Conservation (phyloP, 176 grass and related monocot genomes). For the Poa annua region DNA sequence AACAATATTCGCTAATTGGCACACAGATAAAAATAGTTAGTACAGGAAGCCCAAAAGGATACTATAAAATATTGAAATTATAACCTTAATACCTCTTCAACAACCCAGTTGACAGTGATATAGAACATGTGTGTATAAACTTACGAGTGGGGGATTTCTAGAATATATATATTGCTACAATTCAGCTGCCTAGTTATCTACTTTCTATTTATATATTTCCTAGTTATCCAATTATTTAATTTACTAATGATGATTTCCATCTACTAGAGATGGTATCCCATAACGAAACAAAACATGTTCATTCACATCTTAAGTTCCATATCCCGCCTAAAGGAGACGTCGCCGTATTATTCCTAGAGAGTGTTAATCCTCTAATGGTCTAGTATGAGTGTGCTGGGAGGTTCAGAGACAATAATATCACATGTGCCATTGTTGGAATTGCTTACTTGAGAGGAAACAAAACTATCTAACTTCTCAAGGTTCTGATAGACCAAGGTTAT, state of each 20-base stretch:
- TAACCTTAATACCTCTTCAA: background rate
- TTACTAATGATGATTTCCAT: background rate
- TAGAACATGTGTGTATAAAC: constrained; percentile 3
- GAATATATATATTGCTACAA: background rate
- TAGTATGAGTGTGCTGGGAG: background rate
- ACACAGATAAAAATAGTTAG: background rate
- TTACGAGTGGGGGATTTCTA: background rate
- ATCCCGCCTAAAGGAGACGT: background rate
- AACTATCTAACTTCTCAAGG: constrained; percentile 67
- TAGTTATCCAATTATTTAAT: background rate
- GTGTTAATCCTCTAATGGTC: background rate
- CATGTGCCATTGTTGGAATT: background rate
- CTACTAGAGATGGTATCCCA: constrained; percentile 17
- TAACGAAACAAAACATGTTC: background rate
- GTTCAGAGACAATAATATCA: background rate
- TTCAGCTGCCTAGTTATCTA: background rate
- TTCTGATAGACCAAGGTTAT: constrained; percentile 78
- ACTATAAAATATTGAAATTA: constrained; percentile 13
- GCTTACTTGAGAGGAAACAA: constrained; percentile 67
- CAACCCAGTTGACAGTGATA: background rate
- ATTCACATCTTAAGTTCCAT: background rate
- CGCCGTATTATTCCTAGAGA: background rate
- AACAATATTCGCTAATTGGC: background rate
- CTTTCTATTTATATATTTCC: background rate
- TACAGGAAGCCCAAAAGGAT: background rate